These are phyloP conservation scores for Amoebophrya sp. DNA, from an alignment of 169 alveolate species.

Conservation along the genomic window DNA sequence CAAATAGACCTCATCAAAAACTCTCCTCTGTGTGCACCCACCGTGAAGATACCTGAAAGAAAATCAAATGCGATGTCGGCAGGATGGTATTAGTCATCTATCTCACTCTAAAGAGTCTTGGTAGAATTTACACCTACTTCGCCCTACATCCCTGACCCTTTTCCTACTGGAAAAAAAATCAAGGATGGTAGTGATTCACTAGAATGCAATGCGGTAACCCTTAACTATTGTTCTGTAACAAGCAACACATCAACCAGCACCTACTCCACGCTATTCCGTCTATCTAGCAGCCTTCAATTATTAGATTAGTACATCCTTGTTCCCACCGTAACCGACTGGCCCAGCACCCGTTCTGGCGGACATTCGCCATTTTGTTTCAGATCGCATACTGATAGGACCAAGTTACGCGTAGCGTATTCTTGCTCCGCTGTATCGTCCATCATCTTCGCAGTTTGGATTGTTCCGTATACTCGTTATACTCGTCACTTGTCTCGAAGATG, in stretches of 20 bases:
- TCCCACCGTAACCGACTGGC: neutral
- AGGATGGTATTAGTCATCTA: neutral
- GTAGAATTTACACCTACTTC: neutral
- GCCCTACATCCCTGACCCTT: neutral
- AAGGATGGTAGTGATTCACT: no score
- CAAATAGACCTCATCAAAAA: slow-evolving; percentile 7
- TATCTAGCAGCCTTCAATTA: no score
- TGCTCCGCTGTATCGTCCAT: neutral
- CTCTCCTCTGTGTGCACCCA: neutral
- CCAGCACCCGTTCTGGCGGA: neutral
- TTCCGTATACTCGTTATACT: neutral
- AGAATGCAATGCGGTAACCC: no score
- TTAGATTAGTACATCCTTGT: neutral
- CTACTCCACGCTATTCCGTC: no score
- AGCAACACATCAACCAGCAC: no score
- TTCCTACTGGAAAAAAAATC: neutral
- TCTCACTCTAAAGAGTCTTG: neutral
- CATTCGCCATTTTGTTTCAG: slow-evolving; percentile 20
- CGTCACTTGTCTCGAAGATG: neutral
- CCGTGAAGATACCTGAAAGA: neutral
- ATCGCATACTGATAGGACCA: neutral
- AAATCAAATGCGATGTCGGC: no score
- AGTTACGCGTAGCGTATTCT: neutral
- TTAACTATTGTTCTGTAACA: no score
- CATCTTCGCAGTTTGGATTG: neutral